phyloP scores from a whole-genome alignment of 768 basidiomycete species.

The Termitomyces sp. region DNA sequence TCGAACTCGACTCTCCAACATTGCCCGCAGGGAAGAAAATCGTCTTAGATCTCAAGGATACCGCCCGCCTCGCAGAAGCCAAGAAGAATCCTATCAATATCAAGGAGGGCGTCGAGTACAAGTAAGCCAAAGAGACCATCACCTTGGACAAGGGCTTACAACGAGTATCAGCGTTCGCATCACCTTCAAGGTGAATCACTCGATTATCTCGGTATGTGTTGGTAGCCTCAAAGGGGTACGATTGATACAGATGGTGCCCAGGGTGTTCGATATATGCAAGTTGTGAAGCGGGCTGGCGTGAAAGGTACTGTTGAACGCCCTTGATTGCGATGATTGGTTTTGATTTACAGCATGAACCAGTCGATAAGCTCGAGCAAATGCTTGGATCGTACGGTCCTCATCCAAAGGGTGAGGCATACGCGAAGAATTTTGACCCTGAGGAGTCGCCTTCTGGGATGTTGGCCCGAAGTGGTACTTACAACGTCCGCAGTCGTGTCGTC shows the following conservation, averaged over 20 bases:
- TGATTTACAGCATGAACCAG: slow-evolving; percentile 32
- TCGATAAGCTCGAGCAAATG: slow-evolving; percentile 93
- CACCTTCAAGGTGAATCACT: slow-evolving; percentile 84
- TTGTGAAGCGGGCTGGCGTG: slow-evolving; percentile 77
- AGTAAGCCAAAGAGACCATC: slow-evolving; percentile 40
- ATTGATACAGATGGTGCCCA: slow-evolving; percentile 21
- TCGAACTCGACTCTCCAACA: slow-evolving; percentile 78
- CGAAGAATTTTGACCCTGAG: slow-evolving; percentile 74
- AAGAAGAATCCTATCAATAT: slow-evolving; percentile 79
- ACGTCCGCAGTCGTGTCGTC: slow-evolving; percentile 74
- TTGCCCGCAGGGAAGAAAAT: slow-evolving; percentile 61
- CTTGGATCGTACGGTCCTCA: slow-evolving; percentile 88
- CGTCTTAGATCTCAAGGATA: slow-evolving; percentile 59
- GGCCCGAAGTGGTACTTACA: slow-evolving; percentile 78
- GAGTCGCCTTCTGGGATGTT: slow-evolving; percentile 75
- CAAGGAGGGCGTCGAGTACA: slow-evolving; percentile 88
- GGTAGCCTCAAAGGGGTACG: not conserved
- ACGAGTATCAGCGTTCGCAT: slow-evolving; percentile 62
- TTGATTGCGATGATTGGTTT: not conserved
- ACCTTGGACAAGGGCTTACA: not conserved
- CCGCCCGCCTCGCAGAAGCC: slow-evolving; percentile 39
- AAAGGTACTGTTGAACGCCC: slow-evolving; percentile 44
- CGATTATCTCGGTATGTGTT: slow-evolving; percentile 71
- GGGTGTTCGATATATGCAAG: slow-evolving; percentile 85
- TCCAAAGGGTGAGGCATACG: slow-evolving; percentile 59